Evolutionary conservation across 768 basidiomycete species (phyloP), one percentile per base, ranked within the genome.

Genomic region (Tylopilus rubrobrunneus): DNA sequence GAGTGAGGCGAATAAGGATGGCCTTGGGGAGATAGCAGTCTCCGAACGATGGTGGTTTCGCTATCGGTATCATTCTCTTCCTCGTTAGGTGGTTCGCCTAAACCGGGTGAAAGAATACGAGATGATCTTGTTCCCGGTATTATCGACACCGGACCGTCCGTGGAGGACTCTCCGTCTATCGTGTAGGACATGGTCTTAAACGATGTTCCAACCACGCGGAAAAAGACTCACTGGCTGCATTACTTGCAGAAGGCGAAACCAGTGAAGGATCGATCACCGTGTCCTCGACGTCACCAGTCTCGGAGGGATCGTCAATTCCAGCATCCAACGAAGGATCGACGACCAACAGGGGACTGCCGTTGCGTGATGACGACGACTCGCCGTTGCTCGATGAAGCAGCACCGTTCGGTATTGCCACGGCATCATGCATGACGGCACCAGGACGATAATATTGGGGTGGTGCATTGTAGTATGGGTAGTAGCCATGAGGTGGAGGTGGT

Each of bases 371-470:
- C 1, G 67, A 65, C 15, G 67, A 63, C 49, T 60, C 62, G n/a
- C 57, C 64, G 11, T 57, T 61, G 53, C 60, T 59, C 0, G 69
- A 58, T 9, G 65, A 61, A 42, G 51, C 21, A 7, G 66, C 43
- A 36, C 64, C 55, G 4, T 68, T 67, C 37, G 57, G 56, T 15
- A 36, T 12, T 49, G 66, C 7, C 8, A 52, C 23, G 33, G 56
- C 42, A 12, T 68, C 60, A 21, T 61, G 67, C 29, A 65, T 59
- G 61, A 73, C 62, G 33, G 56, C 44, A 33, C 39, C 62, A 15
- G 68, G 61, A 31, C 82, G 80, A 57, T 84, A 83, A 61, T 82
- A 81, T 5, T 78, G 75, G 1, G 78, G 65, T 14, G 77, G 56
- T 14, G 58, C 27, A 15, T 43, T 59, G 50, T 74, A 74, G 53